A percentile compares a stretch with the other conserved stretches of the same genome.
Evolutionary conservation across 306 rosid genomes (phyloP).

Genomic region (Gastrolobium villosum): DNA sequence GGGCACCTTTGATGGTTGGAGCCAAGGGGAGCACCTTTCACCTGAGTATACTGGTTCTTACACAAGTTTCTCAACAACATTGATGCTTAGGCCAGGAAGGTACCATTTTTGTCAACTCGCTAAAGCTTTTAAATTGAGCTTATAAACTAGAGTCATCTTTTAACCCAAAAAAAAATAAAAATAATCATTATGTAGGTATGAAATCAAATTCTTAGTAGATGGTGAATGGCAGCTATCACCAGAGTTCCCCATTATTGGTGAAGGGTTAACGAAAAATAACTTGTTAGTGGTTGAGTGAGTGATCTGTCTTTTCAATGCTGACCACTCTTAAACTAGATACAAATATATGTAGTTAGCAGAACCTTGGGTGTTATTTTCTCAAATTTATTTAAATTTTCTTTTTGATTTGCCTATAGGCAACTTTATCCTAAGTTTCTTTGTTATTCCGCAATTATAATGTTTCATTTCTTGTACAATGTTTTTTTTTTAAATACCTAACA

Average conservation of each 20-base stretch:
- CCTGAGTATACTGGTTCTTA: conserved; percentile 82
- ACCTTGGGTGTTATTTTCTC: conserved; percentile 1
- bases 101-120: conserved; percentile 39
- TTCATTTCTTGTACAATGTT: too few relatives aligned
- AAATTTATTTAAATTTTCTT: neutral
- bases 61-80: conserved; percentile 81
- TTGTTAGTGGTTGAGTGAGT: conserved; percentile 73
- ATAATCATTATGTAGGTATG: conserved; percentile 70
- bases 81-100: conserved; percentile 93
- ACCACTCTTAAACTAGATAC: conserved; percentile 4
- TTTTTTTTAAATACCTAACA: too few relatives aligned
- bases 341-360: neutral
- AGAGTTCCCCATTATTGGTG: conserved; percentile 80
- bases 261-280: conserved; percentile 81
- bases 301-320: neutral
- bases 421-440: too few relatives aligned
- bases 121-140: conserved; percentile 25
- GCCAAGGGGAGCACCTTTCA: conserved; percentile 92
- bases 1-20: conserved; percentile 99
- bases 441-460: too few relatives aligned
- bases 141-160: conserved; percentile 1
- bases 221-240: conserved; percentile 91
- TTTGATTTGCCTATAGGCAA: neutral
- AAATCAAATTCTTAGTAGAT: conserved; percentile 93
- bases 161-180: conserved; percentile 19